Conservation (phyloP, 2,329 filamentous ascomycete genomes). For the Penicillium sp. region DNA sequence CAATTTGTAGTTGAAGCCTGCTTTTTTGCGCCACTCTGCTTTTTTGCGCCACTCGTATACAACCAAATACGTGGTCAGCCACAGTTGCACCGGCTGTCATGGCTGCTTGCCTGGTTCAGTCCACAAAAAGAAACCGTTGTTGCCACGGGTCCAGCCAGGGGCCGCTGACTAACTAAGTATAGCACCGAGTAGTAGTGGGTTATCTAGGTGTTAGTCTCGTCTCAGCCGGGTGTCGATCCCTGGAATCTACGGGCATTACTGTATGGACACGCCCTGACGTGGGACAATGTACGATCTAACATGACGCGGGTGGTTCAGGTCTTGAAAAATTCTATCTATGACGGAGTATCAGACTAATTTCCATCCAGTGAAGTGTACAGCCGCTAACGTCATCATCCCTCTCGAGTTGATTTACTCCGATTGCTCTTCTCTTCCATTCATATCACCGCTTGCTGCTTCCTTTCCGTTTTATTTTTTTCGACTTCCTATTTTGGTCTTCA, state of each 20-base stretch:
- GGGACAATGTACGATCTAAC: slow-evolving; percentile 1
- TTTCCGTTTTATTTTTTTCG: neutral
- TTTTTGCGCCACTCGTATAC: no score
- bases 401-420: neutral
- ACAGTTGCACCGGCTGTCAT: neutral
- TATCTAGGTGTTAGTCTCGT: neutral
- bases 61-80: neutral
- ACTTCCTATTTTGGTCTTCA: neutral
- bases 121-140: slow-evolving; percentile 1
- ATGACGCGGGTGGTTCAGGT: slow-evolving; percentile 15
- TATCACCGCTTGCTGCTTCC: slow-evolving; percentile 9
- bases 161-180: neutral
- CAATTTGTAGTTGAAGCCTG: slow-evolving; percentile 6
- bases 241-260: neutral
- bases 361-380: neutral
- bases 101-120: neutral
- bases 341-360: neutral
- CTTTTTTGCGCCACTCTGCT: no score
- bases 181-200: neutral
- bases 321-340: neutral
- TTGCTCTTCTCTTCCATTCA: slow-evolving; percentile 10
- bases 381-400: slow-evolving; percentile 25
- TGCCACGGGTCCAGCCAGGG: slow-evolving; percentile 18
- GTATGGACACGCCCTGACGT: slow-evolving; percentile 10
- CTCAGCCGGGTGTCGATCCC: neutral